These are phyloP conservation scores for Aspergillus aculeatinus DNA, from an alignment of 2,329 filamentous ascomycete genomes.

Conservation along the genomic window DNA sequence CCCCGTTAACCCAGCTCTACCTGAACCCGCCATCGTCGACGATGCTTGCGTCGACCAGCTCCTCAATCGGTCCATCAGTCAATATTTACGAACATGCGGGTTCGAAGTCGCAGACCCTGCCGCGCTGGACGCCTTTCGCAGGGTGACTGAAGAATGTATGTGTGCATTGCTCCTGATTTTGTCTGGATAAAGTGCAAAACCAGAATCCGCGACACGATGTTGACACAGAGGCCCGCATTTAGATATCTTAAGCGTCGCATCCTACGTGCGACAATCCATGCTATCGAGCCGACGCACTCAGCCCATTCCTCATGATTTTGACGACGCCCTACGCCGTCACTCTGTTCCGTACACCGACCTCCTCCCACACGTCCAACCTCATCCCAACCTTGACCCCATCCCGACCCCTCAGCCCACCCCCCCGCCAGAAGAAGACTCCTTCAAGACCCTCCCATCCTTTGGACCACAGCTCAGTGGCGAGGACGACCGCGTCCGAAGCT, in stretches of 20 bases:
- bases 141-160: constrained; percentile 60
- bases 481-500: constrained; percentile 46
- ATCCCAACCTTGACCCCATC: constrained; percentile 20
- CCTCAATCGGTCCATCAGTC: constrained; percentile 55
- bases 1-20: constrained; percentile 30
- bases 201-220: neutral
- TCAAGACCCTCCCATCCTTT: constrained; percentile 46
- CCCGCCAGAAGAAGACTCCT: constrained; percentile 39
- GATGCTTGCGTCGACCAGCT: constrained; percentile 55
- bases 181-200: neutral
- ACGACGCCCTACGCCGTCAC: constrained; percentile 42
- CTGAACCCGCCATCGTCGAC: constrained; percentile 49
- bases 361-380: constrained; percentile 32
- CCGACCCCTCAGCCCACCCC: constrained; percentile 40
- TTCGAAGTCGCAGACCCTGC: constrained; percentile 56
- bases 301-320: constrained; percentile 61
- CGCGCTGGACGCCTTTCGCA: constrained; percentile 57
- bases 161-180: constrained; percentile 6
- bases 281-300: constrained; percentile 53
- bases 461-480: constrained; percentile 52
- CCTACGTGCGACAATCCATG: constrained; percentile 59
- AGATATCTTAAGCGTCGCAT: constrained; percentile 57
- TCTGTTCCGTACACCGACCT: constrained; percentile 35
- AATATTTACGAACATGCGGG: constrained; percentile 52
- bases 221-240: constrained; percentile 17